phyloP scores from a whole-genome alignment of 805 yeast species.

The Komagataella populi region DNA sequence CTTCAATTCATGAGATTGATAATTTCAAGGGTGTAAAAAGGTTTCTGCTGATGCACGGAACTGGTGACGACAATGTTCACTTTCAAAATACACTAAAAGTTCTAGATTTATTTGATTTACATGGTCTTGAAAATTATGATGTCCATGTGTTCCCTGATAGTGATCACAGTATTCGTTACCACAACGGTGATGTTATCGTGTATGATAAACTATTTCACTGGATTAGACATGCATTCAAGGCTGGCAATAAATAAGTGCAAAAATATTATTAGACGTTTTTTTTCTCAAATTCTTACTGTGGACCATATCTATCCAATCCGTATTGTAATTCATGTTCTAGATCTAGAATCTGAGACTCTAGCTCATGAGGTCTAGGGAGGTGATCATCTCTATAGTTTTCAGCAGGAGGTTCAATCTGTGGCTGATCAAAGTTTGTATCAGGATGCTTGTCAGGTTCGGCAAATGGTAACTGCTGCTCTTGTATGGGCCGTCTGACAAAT shows the following conservation, averaged over 20 bases:
- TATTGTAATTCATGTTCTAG: constrained; percentile 55
- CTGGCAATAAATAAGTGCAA: background rate
- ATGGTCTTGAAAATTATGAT: constrained; percentile 74
- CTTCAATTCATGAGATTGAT: constrained; percentile 43
- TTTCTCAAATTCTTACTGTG: constrained; percentile 1
- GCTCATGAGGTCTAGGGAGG: constrained; percentile 56
- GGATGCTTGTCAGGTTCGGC: constrained; percentile 6
- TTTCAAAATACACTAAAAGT: constrained; percentile 77
- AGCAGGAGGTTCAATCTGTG: constrained; percentile 29
- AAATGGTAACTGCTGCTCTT: constrained; percentile 26
- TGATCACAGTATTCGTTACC: constrained; percentile 60
- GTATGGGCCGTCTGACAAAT: constrained; percentile 66
- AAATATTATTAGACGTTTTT: background rate
- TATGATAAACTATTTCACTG: constrained; percentile 55
- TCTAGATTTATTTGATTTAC: constrained; percentile 59
- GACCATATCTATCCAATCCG: constrained; percentile 42
- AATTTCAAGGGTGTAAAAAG: constrained; percentile 45
- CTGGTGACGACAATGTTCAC: constrained; percentile 97
- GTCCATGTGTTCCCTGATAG: constrained; percentile 72
- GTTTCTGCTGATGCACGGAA: constrained; percentile 86
- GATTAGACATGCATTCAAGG: constrained; percentile 42
- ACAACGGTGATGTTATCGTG: constrained; percentile 58
- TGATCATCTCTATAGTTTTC: constrained; percentile 27
- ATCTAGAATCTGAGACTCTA: constrained; percentile 20
- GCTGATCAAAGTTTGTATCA: constrained; percentile 10